Evolutionary conservation across 2,329 filamentous ascomycete genomes (phyloP).

Genomic region (Cladophialophora immunda): DNA sequence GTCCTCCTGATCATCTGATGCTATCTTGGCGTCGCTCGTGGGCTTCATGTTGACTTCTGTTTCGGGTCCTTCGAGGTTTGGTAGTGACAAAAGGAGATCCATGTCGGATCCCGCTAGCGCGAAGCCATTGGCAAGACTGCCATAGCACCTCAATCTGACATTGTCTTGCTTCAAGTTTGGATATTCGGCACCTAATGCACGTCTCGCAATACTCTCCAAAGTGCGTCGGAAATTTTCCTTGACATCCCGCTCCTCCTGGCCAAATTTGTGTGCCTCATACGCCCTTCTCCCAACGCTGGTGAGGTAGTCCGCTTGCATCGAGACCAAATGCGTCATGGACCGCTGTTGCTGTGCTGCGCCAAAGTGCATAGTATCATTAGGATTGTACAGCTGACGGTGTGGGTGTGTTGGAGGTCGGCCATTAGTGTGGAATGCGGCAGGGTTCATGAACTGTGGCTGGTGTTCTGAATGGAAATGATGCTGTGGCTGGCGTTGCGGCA

Average conservation of each 20-base stretch:
- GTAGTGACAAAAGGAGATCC: conserved; percentile 81
- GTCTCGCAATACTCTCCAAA: conserved; percentile 71
- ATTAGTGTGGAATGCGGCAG: conserved; percentile 16
- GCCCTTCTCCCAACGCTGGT: conserved; percentile 28
- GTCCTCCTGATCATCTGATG: conserved; percentile 12
- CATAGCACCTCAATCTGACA: conserved; percentile 79
- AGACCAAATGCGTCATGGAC: conserved; percentile 27
- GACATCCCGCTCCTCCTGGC: conserved; percentile 65
- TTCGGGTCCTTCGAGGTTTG: conserved; percentile 45
- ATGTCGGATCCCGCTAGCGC: conserved; percentile 89
- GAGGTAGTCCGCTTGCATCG: conserved; percentile 41
- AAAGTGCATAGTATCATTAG: conserved; percentile 24
- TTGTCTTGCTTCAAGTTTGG: conserved; percentile 60
- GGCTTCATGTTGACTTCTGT: not conserved
- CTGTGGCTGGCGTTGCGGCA: conserved; percentile 16
- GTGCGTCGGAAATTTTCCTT: conserved; percentile 75
- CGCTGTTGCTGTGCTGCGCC: conserved; percentile 33
- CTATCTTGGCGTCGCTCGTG: not conserved
- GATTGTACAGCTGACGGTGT: conserved; percentile 29
- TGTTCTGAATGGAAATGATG: conserved; percentile 3
- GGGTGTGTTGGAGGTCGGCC: conserved; percentile 25
- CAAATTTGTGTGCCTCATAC: conserved; percentile 31
- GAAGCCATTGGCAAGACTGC: conserved; percentile 84
- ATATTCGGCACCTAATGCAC: conserved; percentile 52
- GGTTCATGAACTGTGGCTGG: not conserved